These are phyloP conservation scores for Solanum appendiculatum DNA, from an alignment of 257 asterid species.

Conservation along the genomic window DNA sequence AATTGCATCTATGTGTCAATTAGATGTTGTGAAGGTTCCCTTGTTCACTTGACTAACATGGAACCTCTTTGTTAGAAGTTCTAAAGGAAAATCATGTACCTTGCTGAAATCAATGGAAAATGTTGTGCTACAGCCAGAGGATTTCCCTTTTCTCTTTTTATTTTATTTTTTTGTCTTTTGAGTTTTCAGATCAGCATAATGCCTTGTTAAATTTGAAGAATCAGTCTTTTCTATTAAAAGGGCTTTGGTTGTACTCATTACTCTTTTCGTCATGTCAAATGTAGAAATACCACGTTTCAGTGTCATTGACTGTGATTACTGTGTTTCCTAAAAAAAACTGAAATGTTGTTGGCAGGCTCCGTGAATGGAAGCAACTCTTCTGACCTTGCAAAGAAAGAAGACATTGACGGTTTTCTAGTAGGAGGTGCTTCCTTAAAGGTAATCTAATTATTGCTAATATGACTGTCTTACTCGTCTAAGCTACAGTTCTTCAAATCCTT, in stretches of 20 bases:
- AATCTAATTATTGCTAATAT: neutral
- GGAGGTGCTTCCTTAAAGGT: slow-evolving; percentile 43
- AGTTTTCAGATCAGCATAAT: neutral
- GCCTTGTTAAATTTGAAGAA: neutral
- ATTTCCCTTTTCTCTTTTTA: neutral
- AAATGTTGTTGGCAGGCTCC: slow-evolving; percentile 34
- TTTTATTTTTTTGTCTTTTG: neutral
- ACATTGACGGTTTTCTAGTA: neutral
- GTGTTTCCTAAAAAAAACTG: neutral
- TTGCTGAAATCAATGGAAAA: neutral
- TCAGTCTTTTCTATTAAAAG: neutral
- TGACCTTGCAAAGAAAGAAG: slow-evolving; percentile 4
- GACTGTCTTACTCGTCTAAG: neutral
- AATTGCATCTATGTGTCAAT: neutral
- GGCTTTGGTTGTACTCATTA: neutral
- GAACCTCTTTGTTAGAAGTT: neutral
- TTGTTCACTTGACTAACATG: neutral
- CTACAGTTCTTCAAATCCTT: neutral
- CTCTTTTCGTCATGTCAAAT: neutral
- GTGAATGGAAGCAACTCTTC: slow-evolving; percentile 9
- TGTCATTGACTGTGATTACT: neutral
- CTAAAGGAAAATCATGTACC: neutral
- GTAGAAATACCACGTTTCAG: neutral
- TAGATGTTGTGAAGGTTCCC: neutral
- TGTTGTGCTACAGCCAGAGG: neutral